phyloP scores from a whole-genome alignment of 805 yeast species.

The Komagataella populi region DNA sequence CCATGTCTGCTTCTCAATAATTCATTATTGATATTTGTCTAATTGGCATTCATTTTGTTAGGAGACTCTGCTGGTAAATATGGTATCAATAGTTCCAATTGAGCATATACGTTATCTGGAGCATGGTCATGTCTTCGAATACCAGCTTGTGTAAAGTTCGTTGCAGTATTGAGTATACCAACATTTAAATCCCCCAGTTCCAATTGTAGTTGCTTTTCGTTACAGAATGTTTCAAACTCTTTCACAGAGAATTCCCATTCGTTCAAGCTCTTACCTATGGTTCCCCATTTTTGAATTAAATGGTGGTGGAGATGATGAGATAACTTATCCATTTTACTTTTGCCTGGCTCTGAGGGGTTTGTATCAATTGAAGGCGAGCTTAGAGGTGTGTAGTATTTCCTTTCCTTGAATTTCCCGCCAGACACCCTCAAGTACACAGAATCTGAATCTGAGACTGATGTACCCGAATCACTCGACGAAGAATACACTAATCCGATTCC shows the following conservation, averaged over 20 bases:
- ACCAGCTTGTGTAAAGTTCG: background rate
- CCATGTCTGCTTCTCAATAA: background rate
- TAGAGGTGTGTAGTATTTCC: background rate
- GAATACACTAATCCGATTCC: slow-evolving; percentile 1
- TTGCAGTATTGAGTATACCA: slow-evolving; percentile 4
- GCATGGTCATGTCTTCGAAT: background rate
- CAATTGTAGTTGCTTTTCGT: slow-evolving; percentile 11
- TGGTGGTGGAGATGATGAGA: background rate
- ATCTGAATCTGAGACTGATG: background rate
- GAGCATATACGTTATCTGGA: background rate
- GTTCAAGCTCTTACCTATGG: slow-evolving; percentile 32
- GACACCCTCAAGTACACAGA: background rate
- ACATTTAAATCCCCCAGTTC: slow-evolving; percentile 8
- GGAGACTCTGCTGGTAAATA: slow-evolving; percentile 20
- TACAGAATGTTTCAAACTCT: slow-evolving; percentile 27
- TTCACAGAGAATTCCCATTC: slow-evolving; percentile 35
- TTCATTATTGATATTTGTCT: background rate
- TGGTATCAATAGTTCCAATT: slow-evolving; percentile 10
- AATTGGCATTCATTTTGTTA: slow-evolving; percentile 12
- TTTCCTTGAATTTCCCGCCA: background rate
- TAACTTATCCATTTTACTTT: too few relatives aligned
- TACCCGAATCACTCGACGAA: slow-evolving; percentile 2
- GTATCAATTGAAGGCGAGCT: background rate
- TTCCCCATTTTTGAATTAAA: slow-evolving; percentile 2
- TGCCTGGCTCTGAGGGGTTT: background rate